Base-by-base conservation (phyloP, 129 eudicot species). In the Flaveria robusta region DNA sequence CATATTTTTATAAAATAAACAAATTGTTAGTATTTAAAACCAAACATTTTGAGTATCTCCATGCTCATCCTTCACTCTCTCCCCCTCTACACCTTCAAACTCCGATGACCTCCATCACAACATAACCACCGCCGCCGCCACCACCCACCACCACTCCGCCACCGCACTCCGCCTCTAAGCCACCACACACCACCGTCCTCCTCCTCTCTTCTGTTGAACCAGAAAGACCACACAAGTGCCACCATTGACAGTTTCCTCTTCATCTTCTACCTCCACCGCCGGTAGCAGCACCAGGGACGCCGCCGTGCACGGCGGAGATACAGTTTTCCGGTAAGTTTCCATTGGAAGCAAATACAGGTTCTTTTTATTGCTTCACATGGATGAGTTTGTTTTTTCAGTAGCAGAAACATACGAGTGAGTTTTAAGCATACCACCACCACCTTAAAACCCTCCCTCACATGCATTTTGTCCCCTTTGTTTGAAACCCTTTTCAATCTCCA, bases 291-390 rank as follows among this genome's bases (percentile, higher is more conserved):
- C 79, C 65, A 72, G 41, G 82, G 49, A 68, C 87, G 66, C 84
- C 83, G 68, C 86, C 86, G 78, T 81, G 54, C 26, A 20, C 52
- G 75, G 84, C 68, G 80, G 84, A 79, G 84, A 13, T 24, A 71
- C 54, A 79, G 74, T 46, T 68, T 69, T 39, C 55, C 81, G 85
- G 89, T 85, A 66, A 73, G 82, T 56, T 74, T 82, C 39, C 51
- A 41, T 31, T 26, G 62, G 80, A 52, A 74, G 76, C 71, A 62
- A 79, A 46, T 24, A 72, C n/a, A 50, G 39, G 47, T 3, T 11
- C 24, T 78, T 65, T 71, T 74, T 66, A 58, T 75, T 78, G 50
- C 74, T 82, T 86, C 90, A 86, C 90, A 82, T 88, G 94, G 88
- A 86, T 86, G 80, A 81, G 68, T 71, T 77, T 75, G 72, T 79